A percentile compares a stretch with the other conserved stretches of the same genome.
Conservation (phyloP, 129 eudicot genomes). For the Saposhnikovia divaricata region DNA sequence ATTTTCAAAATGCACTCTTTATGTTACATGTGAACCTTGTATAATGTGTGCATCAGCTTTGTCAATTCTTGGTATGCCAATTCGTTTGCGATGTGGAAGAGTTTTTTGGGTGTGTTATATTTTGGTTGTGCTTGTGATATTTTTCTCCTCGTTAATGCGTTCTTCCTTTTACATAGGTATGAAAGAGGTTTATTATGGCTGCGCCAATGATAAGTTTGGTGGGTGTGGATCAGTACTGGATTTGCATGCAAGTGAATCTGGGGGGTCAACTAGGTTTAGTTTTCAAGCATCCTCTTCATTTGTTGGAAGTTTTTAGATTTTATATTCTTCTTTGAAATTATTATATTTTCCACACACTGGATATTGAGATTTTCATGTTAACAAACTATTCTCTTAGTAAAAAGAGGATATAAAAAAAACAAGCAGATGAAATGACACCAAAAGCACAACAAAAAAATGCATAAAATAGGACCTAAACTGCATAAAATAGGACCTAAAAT, state of each 20-base stretch:
- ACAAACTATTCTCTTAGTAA: not conserved
- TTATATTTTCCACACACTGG: not conserved
- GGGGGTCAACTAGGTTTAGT: slow-evolving; percentile 28
- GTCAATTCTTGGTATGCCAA: slow-evolving; percentile 55
- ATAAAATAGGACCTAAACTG: not conserved
- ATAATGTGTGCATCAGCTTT: slow-evolving; percentile 94
- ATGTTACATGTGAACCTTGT: slow-evolving; percentile 98
- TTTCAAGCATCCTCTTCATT: slow-evolving; percentile 1
- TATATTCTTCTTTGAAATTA: not conserved
- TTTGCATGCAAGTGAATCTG: slow-evolving; percentile 41
- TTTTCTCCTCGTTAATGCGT: too few species aligned
- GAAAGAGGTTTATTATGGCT: slow-evolving; percentile 84
- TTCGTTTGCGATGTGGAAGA: not conserved
- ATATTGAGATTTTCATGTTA: not conserved
- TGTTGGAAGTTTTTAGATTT: not conserved
- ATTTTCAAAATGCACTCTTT: slow-evolving; percentile 66
- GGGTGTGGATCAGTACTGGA: slow-evolving; percentile 94
- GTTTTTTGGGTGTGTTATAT: not conserved
- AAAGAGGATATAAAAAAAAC: not conserved
- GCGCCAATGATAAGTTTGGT: slow-evolving; percentile 94
- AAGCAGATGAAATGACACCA: not conserved
- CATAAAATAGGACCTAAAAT: not conserved
- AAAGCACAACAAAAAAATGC: not conserved
- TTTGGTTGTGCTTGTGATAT: not conserved
- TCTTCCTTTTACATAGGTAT: slow-evolving; percentile 37